These are phyloP conservation scores for Globisporangium nagaii DNA, from an alignment of 352 stramenopile species.

Conservation along the genomic window DNA sequence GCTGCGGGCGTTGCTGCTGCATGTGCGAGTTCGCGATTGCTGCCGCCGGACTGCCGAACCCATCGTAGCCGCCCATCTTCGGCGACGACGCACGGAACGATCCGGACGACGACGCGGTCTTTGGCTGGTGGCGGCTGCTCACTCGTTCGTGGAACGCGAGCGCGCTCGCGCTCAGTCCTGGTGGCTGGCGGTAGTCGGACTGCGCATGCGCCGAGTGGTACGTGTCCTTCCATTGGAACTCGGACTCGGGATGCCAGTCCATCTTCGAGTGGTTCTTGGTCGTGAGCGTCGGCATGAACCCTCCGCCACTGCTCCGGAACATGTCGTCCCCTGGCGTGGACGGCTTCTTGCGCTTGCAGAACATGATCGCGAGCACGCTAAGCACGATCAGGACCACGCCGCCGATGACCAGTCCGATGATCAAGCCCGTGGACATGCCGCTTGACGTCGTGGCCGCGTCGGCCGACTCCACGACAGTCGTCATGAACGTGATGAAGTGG, in stretches of 20 bases:
- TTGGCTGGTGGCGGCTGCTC: slow-evolving; percentile 34
- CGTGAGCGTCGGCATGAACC: slow-evolving; percentile 42
- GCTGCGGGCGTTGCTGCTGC: not conserved
- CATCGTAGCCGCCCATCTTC: slow-evolving; percentile 18
- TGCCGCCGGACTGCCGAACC: slow-evolving; percentile 3
- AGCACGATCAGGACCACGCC: slow-evolving; percentile 31
- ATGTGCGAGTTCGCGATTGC: not conserved
- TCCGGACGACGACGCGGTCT: slow-evolving; percentile 60
- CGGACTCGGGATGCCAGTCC: slow-evolving; percentile 56
- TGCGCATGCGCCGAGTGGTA: slow-evolving; percentile 22
- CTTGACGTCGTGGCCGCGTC: slow-evolving; percentile 8
- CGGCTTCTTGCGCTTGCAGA: slow-evolving; percentile 41
- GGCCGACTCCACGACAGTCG: slow-evolving; percentile 23
- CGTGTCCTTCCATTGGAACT: slow-evolving; percentile 45
- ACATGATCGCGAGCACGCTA: slow-evolving; percentile 49
- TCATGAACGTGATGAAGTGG: slow-evolving; percentile 78
- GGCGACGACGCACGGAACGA: slow-evolving; percentile 24
- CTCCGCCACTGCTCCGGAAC: slow-evolving; percentile 44
- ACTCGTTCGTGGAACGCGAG: slow-evolving; percentile 56
- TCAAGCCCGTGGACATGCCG: slow-evolving; percentile 33
- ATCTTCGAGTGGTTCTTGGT: slow-evolving; percentile 49
- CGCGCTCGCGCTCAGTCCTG: slow-evolving; percentile 50
- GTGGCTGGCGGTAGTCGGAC: slow-evolving; percentile 36
- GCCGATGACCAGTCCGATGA: slow-evolving; percentile 42
- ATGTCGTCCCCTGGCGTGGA: slow-evolving; percentile 33